Conservation (phyloP, 2,329 filamentous ascomycete genomes). For the Chrysosphaeria jannelii region DNA sequence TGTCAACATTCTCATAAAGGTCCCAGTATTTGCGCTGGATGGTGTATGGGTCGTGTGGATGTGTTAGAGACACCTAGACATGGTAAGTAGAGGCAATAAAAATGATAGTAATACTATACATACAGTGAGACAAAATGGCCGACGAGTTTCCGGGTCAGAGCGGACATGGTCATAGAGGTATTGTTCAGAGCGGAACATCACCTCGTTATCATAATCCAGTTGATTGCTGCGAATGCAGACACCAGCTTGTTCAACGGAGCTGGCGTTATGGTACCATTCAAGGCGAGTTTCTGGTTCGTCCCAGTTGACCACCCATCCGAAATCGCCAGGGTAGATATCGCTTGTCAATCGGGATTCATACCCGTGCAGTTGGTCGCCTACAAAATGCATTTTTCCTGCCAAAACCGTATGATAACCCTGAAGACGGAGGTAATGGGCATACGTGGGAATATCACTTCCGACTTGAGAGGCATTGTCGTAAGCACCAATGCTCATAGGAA, state of each 20-base stretch:
- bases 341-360: conserved; percentile 82
- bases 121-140: conserved; percentile 60
- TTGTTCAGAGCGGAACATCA: conserved; percentile 73
- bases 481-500: conserved; percentile 72
- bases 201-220: conserved; percentile 85
- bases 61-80: conserved; percentile 48
- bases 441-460: conserved; percentile 60
- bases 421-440: conserved; percentile 65
- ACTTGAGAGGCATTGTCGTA: conserved; percentile 81
- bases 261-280: conserved; percentile 93
- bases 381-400: conserved; percentile 93
- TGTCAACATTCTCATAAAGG: conserved; percentile 64
- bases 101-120: conserved; percentile 6
- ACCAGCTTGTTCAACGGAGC: conserved; percentile 71
- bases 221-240: conserved; percentile 78
- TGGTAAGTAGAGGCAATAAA: background rate
- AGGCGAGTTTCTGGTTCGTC: conserved; percentile 61
- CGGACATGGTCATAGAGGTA: conserved; percentile 77
- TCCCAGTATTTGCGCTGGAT: conserved; percentile 91
- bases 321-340: conserved; percentile 84
- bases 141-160: conserved; percentile 36
- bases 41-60: conserved; percentile 84
- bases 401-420: conserved; percentile 73
- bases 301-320: conserved; percentile 90
- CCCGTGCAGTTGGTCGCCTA: conserved; percentile 78